A percentile compares a stretch with the other conserved stretches of the same genome.
These are phyloP conservation scores for Actinomucor elegans DNA, from an alignment of 371 early-diverging fungal genomes.

Conservation along the genomic window DNA sequence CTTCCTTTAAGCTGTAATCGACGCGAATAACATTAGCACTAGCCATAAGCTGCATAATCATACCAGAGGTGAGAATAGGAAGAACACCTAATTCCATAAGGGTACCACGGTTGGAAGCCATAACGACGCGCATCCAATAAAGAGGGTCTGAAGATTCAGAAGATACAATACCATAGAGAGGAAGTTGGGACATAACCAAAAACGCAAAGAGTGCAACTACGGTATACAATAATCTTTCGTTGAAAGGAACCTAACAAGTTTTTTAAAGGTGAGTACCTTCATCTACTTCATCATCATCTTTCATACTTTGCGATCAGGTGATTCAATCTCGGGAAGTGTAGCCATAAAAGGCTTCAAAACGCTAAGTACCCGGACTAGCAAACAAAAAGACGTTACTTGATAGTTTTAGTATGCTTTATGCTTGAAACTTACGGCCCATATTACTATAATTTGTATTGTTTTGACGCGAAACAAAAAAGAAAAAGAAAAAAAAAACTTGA, in stretches of 20 bases:
- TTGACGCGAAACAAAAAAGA: constrained; percentile 9
- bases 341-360: constrained; percentile 98
- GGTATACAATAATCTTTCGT: constrained; percentile 99
- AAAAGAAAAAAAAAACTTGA: constrained; percentile 7
- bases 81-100: constrained; percentile 99
- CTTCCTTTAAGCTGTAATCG: constrained; percentile 98
- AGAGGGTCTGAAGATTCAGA: constrained; percentile 97
- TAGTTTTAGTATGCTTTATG: neutral
- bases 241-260: constrained; percentile 82
- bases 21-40: constrained; percentile 97
- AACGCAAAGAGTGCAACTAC: constrained; percentile 97
- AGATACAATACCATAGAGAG: constrained; percentile 99
- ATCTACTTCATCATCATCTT: constrained; percentile 10
- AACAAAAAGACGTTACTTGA: neutral
- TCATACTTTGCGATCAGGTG: constrained; percentile 93
- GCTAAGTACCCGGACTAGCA: constrained; percentile 90
- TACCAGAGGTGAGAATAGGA: constrained; percentile 99
- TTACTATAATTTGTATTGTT: constrained; percentile 2
- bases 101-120: constrained; percentile 99
- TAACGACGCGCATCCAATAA: constrained; percentile 99
- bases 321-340: constrained; percentile 95
- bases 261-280: neutral
- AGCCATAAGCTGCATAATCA: constrained; percentile 99
- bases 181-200: constrained; percentile 99
- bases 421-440: constrained; percentile 24